phyloP scores from a whole-genome alignment of 73 alveolate genomes.

The Paramecium octaurelia region DNA sequence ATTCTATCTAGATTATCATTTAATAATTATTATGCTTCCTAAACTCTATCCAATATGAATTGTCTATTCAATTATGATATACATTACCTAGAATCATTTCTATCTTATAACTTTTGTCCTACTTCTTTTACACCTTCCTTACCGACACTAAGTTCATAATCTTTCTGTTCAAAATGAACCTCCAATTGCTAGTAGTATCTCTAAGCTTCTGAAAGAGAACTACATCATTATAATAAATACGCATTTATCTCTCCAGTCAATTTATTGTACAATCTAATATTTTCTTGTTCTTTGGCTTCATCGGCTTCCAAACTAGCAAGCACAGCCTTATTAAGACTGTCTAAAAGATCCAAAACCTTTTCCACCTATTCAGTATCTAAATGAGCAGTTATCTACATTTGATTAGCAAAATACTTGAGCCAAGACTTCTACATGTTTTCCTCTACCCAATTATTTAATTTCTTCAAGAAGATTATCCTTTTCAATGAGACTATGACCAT shows the following conservation, averaged over 20 bases:
- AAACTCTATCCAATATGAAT: background rate
- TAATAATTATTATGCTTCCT: background rate
- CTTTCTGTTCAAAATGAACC: background rate
- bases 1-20: background rate
- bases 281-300: constrained; percentile 30
- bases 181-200: background rate
- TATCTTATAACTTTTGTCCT: background rate
- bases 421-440: constrained; percentile 24
- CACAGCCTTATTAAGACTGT: background rate
- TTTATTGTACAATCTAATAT: background rate
- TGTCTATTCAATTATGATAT: background rate
- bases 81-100: background rate
- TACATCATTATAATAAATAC: background rate
- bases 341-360: background rate
- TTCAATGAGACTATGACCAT: constrained; percentile 34
- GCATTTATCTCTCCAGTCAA: background rate
- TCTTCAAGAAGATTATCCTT: background rate
- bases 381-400: constrained; percentile 22
- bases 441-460: constrained; percentile 6
- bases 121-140: background rate
- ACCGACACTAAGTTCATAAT: background rate
- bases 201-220: background rate
- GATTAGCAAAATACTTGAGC: background rate
- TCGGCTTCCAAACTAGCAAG: constrained; percentile 8
- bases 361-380: background rate